These are phyloP conservation scores for Hyaloscypha bicolor DNA, from an alignment of 495 filamentous ascomycete species.

Conservation along the genomic window DNA sequence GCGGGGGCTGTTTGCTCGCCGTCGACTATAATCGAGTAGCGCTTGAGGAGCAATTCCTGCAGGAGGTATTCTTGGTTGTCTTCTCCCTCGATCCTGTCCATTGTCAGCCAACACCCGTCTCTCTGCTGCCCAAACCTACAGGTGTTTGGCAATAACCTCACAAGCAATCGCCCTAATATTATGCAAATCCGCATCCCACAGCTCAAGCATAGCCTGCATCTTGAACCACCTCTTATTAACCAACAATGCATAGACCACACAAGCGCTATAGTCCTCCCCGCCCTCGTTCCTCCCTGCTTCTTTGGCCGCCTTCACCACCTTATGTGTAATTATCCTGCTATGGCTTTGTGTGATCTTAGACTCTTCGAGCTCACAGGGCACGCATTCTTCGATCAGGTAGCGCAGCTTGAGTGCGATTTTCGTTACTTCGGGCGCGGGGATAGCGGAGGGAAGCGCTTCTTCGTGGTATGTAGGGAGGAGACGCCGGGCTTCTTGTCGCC, in stretches of 20 bases:
- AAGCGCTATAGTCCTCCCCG: slow-evolving; percentile 70
- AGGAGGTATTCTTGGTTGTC: slow-evolving; percentile 76
- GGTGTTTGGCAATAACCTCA: slow-evolving; percentile 90
- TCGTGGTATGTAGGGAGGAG: slow-evolving; percentile 64
- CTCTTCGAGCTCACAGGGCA: slow-evolving; percentile 85
- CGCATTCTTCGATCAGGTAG: slow-evolving; percentile 85
- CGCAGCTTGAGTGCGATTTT: slow-evolving; percentile 86
- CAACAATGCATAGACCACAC: slow-evolving; percentile 77
- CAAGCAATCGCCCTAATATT: slow-evolving; percentile 78
- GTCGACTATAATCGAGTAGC: slow-evolving; percentile 79
- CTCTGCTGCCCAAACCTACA: slow-evolving; percentile 48
- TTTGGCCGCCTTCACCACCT: slow-evolving; percentile 76
- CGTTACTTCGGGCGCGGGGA: slow-evolving; percentile 73
- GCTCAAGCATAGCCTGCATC: slow-evolving; percentile 74
- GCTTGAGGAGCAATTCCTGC: slow-evolving; percentile 82
- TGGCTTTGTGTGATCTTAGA: slow-evolving; percentile 72
- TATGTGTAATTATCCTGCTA: slow-evolving; percentile 77
- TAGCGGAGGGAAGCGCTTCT: slow-evolving; percentile 57
- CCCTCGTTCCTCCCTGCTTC: slow-evolving; percentile 58
- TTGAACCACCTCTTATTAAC: slow-evolving; percentile 92
- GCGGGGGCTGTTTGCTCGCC: slow-evolving; percentile 70
- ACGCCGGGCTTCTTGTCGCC: slow-evolving; percentile 32
- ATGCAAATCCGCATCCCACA: slow-evolving; percentile 91
- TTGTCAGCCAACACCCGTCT: slow-evolving; percentile 10
- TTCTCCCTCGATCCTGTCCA: slow-evolving; percentile 75